Base-by-base conservation (phyloP, 305 asterid species). In the Ilex paraguariensis region DNA sequence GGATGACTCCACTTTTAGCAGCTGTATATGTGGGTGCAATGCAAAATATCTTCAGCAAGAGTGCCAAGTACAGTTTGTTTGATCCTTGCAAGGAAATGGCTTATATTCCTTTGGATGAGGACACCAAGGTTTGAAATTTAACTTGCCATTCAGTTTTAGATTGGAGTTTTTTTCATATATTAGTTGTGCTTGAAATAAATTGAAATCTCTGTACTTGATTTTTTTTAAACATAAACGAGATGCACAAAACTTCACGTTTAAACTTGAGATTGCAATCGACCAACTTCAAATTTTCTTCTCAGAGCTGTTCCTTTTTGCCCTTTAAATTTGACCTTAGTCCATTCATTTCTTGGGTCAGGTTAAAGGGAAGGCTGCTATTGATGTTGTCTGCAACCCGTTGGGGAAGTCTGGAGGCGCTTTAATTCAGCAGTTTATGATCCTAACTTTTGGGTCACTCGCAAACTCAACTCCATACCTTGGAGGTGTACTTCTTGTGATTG, bases 81-180 rank as follows among this genome's bases (percentile, higher is more conserved):
- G 99, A 93, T 68, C 99, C 99, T 0, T 93, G 99, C 89, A 93
- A 93, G 75, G 99, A 93, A 70, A 93, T 93, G 99, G 99, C 99
- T 10, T 93, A 93, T 72, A 93, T 93, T 77, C 99, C 99, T 59
- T 59, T 93, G 77, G 99, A 93, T 7, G 99, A 93, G 71, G 99
- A 90, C 69, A 93, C 99, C 59, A 93, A 93, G 99, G 99, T 93
- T 68, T 15, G 67, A 10, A 54, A 28, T n/a, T 15, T 54, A 36
- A 8, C 42, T 36, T 5, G 7, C 42, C 42, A 36, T 36, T 36
- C 6, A 36, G 42, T 36, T 36, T 36, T 36, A 21, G 28, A 21
- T 21, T 36, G 42, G 7, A 36, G 42, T 36, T 8, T 36, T 5
- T 8, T 36, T 36, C 42, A 36, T 36, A 36, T 36, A 4, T 36